Evolutionary conservation across 2,329 filamentous ascomycete genomes (phyloP).

Genomic region (Drechslera avenae): DNA sequence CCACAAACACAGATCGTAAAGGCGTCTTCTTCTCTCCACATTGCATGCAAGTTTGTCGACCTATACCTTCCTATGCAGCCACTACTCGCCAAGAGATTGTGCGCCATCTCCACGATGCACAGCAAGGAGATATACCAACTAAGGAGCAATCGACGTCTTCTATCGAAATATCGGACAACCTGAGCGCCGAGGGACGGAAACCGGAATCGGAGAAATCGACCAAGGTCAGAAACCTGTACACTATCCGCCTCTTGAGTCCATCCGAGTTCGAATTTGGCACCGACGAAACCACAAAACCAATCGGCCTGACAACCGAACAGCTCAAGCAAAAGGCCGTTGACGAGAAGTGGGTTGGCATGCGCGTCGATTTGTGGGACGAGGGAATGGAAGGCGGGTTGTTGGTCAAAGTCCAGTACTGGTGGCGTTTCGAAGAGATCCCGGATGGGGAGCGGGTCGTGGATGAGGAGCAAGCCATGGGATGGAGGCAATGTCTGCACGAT

Average conservation of each 20-base stretch:
- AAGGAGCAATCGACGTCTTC: not conserved
- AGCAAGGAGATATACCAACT: conserved; percentile 5
- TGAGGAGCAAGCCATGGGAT: conserved; percentile 3
- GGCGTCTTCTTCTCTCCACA: conserved; percentile 18
- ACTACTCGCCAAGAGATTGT: conserved; percentile 14
- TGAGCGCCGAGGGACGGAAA: not conserved
- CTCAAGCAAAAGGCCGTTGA: conserved; percentile 4
- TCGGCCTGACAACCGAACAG: conserved; percentile 1
- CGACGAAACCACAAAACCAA: conserved; percentile 1
- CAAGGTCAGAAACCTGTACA: conserved; percentile 11
- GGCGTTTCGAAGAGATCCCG: conserved; percentile 11
- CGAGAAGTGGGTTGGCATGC: conserved; percentile 20
- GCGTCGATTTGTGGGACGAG: conserved; percentile 19
- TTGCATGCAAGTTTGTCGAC: conserved; percentile 21
- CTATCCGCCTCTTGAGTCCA: conserved; percentile 9
- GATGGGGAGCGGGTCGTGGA: conserved; percentile 3
- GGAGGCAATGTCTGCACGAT: conserved; percentile 26
- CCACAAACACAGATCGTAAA: conserved; percentile 10
- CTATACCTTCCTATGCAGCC: conserved; percentile 16
- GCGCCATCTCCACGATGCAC: conserved; percentile 17
- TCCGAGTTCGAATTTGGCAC: conserved; percentile 12
- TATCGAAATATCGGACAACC: not conserved
- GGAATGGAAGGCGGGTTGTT: conserved; percentile 6
- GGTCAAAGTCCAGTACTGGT: conserved; percentile 24
- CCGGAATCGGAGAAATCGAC: not conserved